Evolutionary conservation across 202 grass and related monocot species (phyloP).

Genomic region (Zoysia matrella): DNA sequence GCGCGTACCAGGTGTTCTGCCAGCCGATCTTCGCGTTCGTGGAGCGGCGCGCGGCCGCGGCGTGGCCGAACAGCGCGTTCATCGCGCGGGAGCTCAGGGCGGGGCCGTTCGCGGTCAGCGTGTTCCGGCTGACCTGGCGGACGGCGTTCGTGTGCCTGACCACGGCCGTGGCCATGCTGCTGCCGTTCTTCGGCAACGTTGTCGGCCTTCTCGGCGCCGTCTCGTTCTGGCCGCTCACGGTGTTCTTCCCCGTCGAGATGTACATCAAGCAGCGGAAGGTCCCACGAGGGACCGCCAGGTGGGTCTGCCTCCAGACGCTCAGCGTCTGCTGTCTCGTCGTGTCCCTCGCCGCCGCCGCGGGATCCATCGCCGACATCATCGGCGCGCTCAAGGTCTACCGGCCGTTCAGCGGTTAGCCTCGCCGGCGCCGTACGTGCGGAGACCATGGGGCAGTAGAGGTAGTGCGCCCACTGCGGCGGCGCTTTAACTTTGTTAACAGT

Average conservation of each 20-base stretch:
- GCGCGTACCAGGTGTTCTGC: too few relatives aligned
- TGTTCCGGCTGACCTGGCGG: slow-evolving; percentile 72
- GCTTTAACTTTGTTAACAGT: too few relatives aligned
- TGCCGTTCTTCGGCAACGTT: slow-evolving; percentile 89
- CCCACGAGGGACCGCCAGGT: slow-evolving; percentile 60
- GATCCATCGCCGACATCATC: too few relatives aligned
- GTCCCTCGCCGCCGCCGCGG: slow-evolving; percentile 56
- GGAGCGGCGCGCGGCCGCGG: slow-evolving; percentile 57
- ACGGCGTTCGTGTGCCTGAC: slow-evolving; percentile 64
- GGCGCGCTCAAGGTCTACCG: too few relatives aligned
- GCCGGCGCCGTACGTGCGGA: slow-evolving; percentile 53
- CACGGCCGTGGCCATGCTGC: slow-evolving; percentile 78
- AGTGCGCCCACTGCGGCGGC: too few relatives aligned
- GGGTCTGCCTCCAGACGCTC: slow-evolving; percentile 84
- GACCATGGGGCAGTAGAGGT: too few relatives aligned
- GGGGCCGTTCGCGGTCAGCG: slow-evolving; percentile 21
- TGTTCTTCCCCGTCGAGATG: slow-evolving; percentile 67
- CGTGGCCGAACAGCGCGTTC: slow-evolving; percentile 58
- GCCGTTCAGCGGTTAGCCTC: too few relatives aligned
- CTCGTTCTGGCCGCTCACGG: slow-evolving; percentile 67
- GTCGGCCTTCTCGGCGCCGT: slow-evolving; percentile 82
- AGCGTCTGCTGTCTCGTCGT: slow-evolving; percentile 74
- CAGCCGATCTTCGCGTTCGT: slow-evolving; percentile 89
- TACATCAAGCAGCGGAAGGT: slow-evolving; percentile 87
- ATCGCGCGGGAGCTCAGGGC: slow-evolving; percentile 52